These are phyloP conservation scores for Debaryomyces nepalensis DNA, from an alignment of 1,139 yeast genomes.

Conservation along the genomic window DNA sequence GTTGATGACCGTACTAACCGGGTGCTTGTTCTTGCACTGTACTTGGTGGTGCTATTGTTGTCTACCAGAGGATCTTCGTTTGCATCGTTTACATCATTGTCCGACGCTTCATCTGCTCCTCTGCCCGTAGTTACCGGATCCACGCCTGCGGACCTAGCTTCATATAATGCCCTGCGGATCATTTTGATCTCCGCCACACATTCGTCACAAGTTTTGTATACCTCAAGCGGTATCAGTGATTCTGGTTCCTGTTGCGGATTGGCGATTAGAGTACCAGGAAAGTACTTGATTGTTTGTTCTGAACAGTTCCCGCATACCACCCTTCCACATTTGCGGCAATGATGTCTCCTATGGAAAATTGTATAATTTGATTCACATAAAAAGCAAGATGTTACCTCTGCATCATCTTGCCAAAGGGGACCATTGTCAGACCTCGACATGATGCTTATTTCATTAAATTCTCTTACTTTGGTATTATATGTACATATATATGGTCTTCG, in stretches of 20 bases:
- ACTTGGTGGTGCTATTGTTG: conserved; percentile 32
- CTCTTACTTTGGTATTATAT: background rate
- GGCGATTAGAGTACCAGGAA: conserved; percentile 44
- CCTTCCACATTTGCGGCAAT: conserved; percentile 85
- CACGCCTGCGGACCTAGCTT: conserved; percentile 8
- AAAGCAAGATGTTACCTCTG: conserved; percentile 59
- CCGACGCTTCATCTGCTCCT: background rate
- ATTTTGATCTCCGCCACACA: conserved; percentile 67
- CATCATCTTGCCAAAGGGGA: conserved; percentile 84
- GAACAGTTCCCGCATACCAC: conserved; percentile 77
- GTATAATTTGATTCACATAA: conserved; percentile 64
- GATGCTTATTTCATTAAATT: background rate
- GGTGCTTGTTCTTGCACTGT: conserved; percentile 25
- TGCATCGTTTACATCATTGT: conserved; percentile 1
- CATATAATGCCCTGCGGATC: conserved; percentile 53
- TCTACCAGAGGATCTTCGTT: conserved; percentile 13
- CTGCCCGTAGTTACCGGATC: conserved; percentile 4
- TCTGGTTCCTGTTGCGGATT: conserved; percentile 30
- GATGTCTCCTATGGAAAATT: conserved; percentile 81
- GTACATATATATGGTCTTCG: background rate
- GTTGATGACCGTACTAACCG: conserved; percentile 36
- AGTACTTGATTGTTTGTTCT: conserved; percentile 45
- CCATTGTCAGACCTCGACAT: conserved; percentile 19
- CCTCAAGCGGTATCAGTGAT: conserved; percentile 32
- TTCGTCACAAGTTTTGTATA: conserved; percentile 70